A percentile compares a stretch with the other conserved stretches of the same genome.
These are phyloP conservation scores for Leishmania braziliensis DNA, from an alignment of 208 protist genomes.

Conservation along the genomic window DNA sequence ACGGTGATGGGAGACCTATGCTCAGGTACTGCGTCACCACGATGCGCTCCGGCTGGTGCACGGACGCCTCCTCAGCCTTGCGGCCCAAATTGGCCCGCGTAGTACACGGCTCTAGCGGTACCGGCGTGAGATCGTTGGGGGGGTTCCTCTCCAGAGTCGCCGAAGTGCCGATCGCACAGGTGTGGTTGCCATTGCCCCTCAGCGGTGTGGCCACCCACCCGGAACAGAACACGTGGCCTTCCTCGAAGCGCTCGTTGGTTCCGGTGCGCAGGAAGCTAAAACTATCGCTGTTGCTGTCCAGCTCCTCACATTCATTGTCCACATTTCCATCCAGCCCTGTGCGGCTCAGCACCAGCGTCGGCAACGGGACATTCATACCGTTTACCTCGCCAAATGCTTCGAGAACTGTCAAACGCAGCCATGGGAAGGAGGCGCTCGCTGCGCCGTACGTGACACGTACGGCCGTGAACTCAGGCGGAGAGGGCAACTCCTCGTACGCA, in stretches of 20 bases:
- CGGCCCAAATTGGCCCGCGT: background rate
- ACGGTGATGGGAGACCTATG: background rate
- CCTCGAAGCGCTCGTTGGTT: background rate
- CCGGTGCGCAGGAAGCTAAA: no score
- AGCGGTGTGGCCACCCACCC: conserved; percentile 24
- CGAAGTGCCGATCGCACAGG: background rate
- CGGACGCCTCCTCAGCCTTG: background rate
- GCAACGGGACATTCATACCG: background rate
- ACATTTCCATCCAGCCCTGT: background rate
- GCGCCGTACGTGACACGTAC: conserved; percentile 9
- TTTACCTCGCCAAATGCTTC: conserved; percentile 20
- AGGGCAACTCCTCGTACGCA: conserved; percentile 18
- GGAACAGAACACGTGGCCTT: conserved; percentile 22
- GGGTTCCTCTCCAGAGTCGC: background rate
- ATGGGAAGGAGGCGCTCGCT: background rate
- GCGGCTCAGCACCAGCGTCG: conserved; percentile 25
- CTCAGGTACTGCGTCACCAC: conserved; percentile 30
- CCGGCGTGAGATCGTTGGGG: background rate
- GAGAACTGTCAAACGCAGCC: conserved; percentile 16
- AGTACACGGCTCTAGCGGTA: background rate
- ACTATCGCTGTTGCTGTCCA: background rate
- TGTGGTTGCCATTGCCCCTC: background rate
- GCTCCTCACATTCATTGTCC: background rate
- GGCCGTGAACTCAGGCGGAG: conserved; percentile 12
- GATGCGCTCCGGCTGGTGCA: background rate